These are phyloP conservation scores for Irpex lacteus DNA, from an alignment of 1,284 basidiomycete genomes.

Conservation along the genomic window DNA sequence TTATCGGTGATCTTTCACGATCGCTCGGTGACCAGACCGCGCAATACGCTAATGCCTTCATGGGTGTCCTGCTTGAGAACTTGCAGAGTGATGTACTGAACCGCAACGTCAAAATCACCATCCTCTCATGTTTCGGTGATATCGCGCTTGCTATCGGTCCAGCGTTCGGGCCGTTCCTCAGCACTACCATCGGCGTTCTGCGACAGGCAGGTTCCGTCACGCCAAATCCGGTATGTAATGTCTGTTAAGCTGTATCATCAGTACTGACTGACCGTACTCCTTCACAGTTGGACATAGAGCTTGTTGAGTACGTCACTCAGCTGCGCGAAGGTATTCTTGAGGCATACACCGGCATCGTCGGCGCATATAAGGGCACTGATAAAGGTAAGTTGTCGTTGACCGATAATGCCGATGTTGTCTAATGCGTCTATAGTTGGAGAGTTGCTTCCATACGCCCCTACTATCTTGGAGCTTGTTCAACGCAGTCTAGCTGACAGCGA, in stretches of 20 bases:
- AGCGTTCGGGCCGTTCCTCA: constrained; percentile 86
- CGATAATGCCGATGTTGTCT: background rate
- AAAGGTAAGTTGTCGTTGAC: constrained; percentile 51
- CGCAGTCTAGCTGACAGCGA: constrained; percentile 83
- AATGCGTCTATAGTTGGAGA: constrained; percentile 44
- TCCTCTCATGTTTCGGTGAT: constrained; percentile 95
- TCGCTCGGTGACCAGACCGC: constrained; percentile 84
- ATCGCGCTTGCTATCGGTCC: constrained; percentile 91
- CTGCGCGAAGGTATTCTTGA: constrained; percentile 96
- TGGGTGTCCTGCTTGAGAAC: constrained; percentile 90
- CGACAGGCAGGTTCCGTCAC: constrained; percentile 87
- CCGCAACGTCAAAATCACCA: constrained; percentile 94
- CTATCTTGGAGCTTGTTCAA: constrained; percentile 82
- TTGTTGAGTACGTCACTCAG: constrained; percentile 89
- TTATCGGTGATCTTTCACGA: constrained; percentile 94
- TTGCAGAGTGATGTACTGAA: constrained; percentile 90
- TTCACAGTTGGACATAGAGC: constrained; percentile 77
- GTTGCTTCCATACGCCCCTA: constrained; percentile 73
- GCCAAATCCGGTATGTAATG: constrained; percentile 72
- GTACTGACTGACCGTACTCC: constrained; percentile 8
- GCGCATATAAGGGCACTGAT: constrained; percentile 83
- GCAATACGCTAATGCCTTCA: constrained; percentile 85
- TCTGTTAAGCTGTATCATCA: constrained; percentile 10
- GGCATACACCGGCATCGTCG: constrained; percentile 94
- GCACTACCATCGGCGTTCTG: constrained; percentile 89